A percentile compares a stretch with the other conserved stretches of the same genome.
Conservation (phyloP, 495 filamentous ascomycete species). For the Letharia columbiana region DNA sequence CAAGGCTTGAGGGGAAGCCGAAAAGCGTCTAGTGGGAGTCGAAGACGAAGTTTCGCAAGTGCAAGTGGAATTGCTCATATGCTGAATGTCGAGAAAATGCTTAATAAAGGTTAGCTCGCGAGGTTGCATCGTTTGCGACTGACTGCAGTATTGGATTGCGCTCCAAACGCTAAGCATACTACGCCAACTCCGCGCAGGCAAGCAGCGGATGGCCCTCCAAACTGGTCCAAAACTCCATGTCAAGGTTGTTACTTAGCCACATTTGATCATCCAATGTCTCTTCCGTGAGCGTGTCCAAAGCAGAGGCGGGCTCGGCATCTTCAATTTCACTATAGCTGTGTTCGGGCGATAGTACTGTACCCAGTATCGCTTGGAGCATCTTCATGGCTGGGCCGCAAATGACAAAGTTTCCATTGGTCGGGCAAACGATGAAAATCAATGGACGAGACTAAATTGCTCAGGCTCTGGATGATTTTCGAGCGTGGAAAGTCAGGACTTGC, state of each 20-base stretch:
- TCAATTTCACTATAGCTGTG: neutral
- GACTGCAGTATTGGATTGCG: neutral
- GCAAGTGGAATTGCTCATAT: too few species aligned
- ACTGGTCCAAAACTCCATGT: neutral
- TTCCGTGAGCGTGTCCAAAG: neutral
- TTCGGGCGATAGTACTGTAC: constrained; percentile 28
- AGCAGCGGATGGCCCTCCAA: neutral
- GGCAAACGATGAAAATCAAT: constrained; percentile 16
- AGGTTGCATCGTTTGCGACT: neutral
- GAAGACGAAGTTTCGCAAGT: too few species aligned
- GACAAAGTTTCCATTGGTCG: constrained; percentile 46
- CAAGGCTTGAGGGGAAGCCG: too few species aligned
- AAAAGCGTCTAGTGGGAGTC: too few species aligned
- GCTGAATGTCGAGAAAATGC: too few species aligned
- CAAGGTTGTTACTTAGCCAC: neutral
- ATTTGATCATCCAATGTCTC: neutral
- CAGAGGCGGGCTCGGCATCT: neutral
- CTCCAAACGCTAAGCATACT: neutral
- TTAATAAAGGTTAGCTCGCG: too few species aligned
- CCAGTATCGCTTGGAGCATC: constrained; percentile 37
- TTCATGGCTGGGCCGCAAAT: constrained; percentile 43
- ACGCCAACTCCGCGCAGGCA: neutral
- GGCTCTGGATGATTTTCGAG: neutral
- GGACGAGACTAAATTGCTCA: neutral
- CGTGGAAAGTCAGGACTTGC: neutral